Evolutionary conservation across 202 grass and related monocot species (phyloP), one percentile per base, ranked within the genome.

Genomic region (Hordeum pubiflorum): DNA sequence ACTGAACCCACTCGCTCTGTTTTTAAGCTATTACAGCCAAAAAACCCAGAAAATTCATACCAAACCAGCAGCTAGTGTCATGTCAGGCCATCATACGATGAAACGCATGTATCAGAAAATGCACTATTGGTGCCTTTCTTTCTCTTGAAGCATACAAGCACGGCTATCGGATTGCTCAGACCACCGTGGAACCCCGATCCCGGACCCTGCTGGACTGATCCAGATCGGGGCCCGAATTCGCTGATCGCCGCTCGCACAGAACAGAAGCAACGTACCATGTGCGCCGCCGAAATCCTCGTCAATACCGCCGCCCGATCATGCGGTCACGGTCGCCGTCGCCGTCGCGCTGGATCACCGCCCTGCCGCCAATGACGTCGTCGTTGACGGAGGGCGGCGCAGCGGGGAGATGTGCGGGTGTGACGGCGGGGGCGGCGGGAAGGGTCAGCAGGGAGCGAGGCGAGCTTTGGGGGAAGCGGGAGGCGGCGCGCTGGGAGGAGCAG

Each of bases 291-390:
- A 11, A 23, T 73, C 9, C 0, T 54, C 17, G 4, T 73, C 70
- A 73, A 3, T 73, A 34, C 3, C 70, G 4, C 70, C 27, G 44
- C 2, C 54, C 26, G 44, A 73, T 34, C 70, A 55, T 73, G 44
- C 70, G 24, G 70, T 73, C 27, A 17, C 46, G 15, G 70, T 55
- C 44, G 27, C 44, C 26, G 70, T 73, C 70, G 27, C 70, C 21
- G 66, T 43, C 37, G 38, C 44, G 70, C 70, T 73, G 46, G 70
- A 73, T 73, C 70, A 73, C 70, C 70, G 70, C n/a, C 70, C 70
- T 33, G 70, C 70, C 70, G 70, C 27, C 70, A 73, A 12, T 73
- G 70, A 55, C 44, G 70, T 33, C 44, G 46, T 7, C 46, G 44
- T 73, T 55, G 70, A 73, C 44, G 70, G 27, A 33, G 70, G 17